phyloP scores from a whole-genome alignment of 2,329 filamentous ascomycete species.

The Escovopsis sp. region DNA sequence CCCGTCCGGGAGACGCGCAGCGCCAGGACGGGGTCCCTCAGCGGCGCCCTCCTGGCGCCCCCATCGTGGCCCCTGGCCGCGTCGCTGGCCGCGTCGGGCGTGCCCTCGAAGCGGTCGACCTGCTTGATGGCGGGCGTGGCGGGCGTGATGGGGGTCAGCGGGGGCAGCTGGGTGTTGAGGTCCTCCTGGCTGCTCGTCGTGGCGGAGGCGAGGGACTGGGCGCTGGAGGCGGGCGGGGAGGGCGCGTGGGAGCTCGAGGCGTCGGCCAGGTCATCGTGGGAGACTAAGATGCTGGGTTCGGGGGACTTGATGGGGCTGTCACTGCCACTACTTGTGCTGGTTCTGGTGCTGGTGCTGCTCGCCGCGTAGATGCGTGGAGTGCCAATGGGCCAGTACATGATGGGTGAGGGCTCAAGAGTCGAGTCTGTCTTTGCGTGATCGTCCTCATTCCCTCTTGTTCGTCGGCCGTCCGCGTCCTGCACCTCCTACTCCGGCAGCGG shows the following conservation, averaged over 20 bases:
- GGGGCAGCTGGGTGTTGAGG: slow-evolving; percentile 16
- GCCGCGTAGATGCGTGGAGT: slow-evolving; percentile 73
- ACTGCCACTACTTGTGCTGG: too few species aligned
- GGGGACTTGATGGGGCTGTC: slow-evolving; percentile 44
- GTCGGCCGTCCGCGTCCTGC: too few species aligned
- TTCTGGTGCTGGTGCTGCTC: slow-evolving; percentile 44
- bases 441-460: slow-evolving; percentile 2
- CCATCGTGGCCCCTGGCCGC: slow-evolving; percentile 5
- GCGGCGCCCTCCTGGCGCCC: slow-evolving; percentile 22
- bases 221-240: slow-evolving; percentile 6
- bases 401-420: slow-evolving; percentile 12
- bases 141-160: slow-evolving; percentile 37
- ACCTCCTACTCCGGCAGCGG: too few species aligned
- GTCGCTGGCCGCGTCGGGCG: not conserved
- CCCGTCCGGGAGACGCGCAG: slow-evolving; percentile 66
- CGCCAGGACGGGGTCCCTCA: slow-evolving; percentile 54
- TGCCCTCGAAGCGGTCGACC: slow-evolving; percentile 37
- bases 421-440: too few species aligned
- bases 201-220: slow-evolving; percentile 12
- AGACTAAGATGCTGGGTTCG: slow-evolving; percentile 34
- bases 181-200: slow-evolving; percentile 10
- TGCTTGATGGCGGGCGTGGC: slow-evolving; percentile 43
- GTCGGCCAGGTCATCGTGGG: slow-evolving; percentile 43
- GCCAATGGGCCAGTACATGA: slow-evolving; percentile 87
- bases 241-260: slow-evolving; percentile 14